Percentiles rank a stretch among this genome's conserved stretches.
phyloP scores from a whole-genome alignment of 495 filamentous ascomycete species.

The Talaromyces nanjingensis region DNA sequence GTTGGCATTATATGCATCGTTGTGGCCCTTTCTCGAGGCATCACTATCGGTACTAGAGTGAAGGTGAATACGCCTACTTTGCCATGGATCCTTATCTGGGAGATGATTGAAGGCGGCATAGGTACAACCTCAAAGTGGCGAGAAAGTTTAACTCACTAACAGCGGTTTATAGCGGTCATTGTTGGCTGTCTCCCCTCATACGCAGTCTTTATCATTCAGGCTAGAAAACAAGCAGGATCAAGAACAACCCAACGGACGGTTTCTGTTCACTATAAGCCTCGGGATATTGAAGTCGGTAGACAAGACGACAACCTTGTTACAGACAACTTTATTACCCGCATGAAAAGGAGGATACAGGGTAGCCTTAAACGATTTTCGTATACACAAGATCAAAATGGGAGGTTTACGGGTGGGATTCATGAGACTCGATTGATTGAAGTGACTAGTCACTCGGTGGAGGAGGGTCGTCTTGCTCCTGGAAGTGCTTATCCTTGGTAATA shows the following conservation, averaged over 20 bases:
- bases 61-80: constrained; percentile 11
- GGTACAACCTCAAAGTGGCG: constrained; percentile 8
- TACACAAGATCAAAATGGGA: not conserved
- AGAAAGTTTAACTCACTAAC: not conserved
- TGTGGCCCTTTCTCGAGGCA: constrained; percentile 42
- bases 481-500: not conserved
- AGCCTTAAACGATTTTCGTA: not conserved
- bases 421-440: not conserved
- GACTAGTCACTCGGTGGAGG: not conserved
- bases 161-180: not conserved
- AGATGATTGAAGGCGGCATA: constrained; percentile 20
- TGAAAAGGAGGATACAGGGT: not conserved
- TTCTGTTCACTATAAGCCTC: not conserved
- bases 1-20: constrained; percentile 44
- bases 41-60: constrained; percentile 19
- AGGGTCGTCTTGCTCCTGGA: not conserved
- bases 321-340: not conserved
- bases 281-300: not conserved
- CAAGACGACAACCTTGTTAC: not conserved
- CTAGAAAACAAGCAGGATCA: not conserved
- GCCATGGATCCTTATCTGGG: constrained; percentile 23
- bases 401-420: not conserved
- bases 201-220: not conserved
- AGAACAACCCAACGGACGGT: not conserved
- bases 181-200: constrained; percentile 7